A percentile compares a stretch with the other conserved stretches of the same genome.
Evolutionary conservation across 1,284 basidiomycete species (phyloP).

Genomic region (Malassezia sp.): DNA sequence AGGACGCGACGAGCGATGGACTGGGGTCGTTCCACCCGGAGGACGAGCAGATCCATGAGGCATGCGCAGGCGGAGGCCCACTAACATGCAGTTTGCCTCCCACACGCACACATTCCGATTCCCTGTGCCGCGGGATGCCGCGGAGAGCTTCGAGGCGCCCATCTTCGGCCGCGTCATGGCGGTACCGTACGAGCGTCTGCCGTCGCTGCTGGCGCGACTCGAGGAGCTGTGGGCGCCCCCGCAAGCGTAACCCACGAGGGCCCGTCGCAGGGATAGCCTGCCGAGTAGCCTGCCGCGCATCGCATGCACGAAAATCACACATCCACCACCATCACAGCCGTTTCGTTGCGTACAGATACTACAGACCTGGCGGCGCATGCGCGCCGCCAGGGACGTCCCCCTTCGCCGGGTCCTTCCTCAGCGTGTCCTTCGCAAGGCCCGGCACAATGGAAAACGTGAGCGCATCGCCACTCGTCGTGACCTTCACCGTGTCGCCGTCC

Average conservation of each 20-base stretch:
- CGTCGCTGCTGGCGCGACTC: conserved; percentile 3
- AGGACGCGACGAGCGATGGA: conserved; percentile 24
- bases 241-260: no score
- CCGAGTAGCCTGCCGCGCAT: no score
- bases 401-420: neutral
- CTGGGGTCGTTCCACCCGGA: conserved; percentile 42
- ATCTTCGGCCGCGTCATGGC: conserved; percentile 35
- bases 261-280: no score
- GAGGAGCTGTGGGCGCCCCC: conserved; percentile 8
- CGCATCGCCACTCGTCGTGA: conserved; percentile 5
- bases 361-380: no score
- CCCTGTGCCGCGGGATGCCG: conserved; percentile 35
- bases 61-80: conserved; percentile 10
- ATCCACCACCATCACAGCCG: no score
- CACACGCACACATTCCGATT: conserved; percentile 38
- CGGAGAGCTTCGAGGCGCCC: conserved; percentile 36
- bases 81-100: conserved; percentile 21
- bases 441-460: neutral
- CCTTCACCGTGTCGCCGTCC: conserved; percentile 20
- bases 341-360: no score
- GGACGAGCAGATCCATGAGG: conserved; percentile 35
- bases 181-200: conserved; percentile 18
- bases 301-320: no score
- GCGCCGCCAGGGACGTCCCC: no score
- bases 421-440: neutral